Evolutionary conservation across 75 land plant genomes (phyloP), one percentile per base, ranked within the genome.

Genomic region (Picea sitchensis): DNA sequence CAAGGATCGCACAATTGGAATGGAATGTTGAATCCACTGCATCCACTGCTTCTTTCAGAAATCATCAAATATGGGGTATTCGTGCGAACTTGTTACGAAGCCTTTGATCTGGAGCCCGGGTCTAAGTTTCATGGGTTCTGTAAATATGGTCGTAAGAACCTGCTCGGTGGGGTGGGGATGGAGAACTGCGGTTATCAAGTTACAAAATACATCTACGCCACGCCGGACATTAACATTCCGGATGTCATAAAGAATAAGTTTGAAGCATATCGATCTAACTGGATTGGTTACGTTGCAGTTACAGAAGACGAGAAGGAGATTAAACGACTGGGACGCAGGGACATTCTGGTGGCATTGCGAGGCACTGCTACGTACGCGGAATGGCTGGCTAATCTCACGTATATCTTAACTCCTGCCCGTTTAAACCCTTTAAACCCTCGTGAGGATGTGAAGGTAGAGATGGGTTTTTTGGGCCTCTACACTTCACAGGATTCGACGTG

Each of bases 31-130:
- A 17, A 41, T 69, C 73, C 73, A 34, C 47, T 94, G 74, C 56
- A 94, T 76, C 83, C 89, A 12, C 81, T 83, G 15, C 90, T 94
- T 71, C 78, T 84, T 3, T 65, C 65, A 1, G 94, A 90, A 77
- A 85, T 94, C 57, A 85, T 92, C 80, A 84, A 89, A 21, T 94
- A 94, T 77, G 96, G 94, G 0, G 94, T 90, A 68, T 88, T 92
- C 41, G 88, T 84, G 20, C 56, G 77, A 17, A 85, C 73, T n/a
- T 69, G 73, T 41, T 92, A 94, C 80, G 88, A 90, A 60, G 90
- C 96, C 5, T 90, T 92, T 86, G 93, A 95, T 21, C 81, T 81
- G 78, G 90, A 91, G 62, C 79, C 90, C 12, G 62, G 21, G 77
- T 95, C 95, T 36, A 86, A 82, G 69, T 83, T 86, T 20, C 84